Evolutionary conservation across 73 alveolate genomes (phyloP), one percentile per base, ranked within the genome.

Genomic region (Paramecium tetraurelia): DNA sequence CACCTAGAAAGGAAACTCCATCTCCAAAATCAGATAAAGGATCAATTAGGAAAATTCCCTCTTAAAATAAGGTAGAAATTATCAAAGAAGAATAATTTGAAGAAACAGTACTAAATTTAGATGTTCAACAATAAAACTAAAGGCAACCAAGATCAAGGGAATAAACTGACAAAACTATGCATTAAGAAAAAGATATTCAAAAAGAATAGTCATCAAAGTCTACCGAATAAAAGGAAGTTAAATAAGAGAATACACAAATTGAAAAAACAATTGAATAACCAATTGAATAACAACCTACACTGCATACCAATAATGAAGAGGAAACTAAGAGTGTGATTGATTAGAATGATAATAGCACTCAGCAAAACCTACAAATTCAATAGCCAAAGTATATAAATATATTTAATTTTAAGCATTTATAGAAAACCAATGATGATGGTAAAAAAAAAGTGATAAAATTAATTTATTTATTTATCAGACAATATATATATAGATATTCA

Each of bases 51-150:
- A 48, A 80, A 44, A 11, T 4, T 18, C 63, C 22, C 3, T 48
- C 90, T 80, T 20, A 44, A 41, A 43, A 80, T 20, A 12, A 43
- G 11, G 75, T 80, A 2, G 90, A 80, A 35, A 12, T 36, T 22
- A 80, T 80, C 53, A 80, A 80, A 11, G 90, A 80, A 46, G 90
- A 80, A 80, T 44, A 80, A 35, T 80, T 80, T 80, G 90, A 80
- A 43, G 90, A 80, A 41, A 80, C 90, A n/a, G 63, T 40, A 2
- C 40, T 27, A 2, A 63, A 63, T 63, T 27, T 63, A n/a, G 84
- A 63, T 4, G 7, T 27, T 11, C 31, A 63, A 24, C 12, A 63
- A 33, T 33, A 63, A 63, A 33, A 27, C 21, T 12, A 4, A 33
- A 27, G 84, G 24, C 24, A 63, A 63, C 48, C 84, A 1, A 27